Percentiles rank a stretch among this genome's conserved stretches.
Evolutionary conservation across 345 rosid genomes (phyloP).

Genomic region (Carallia brachiata): DNA sequence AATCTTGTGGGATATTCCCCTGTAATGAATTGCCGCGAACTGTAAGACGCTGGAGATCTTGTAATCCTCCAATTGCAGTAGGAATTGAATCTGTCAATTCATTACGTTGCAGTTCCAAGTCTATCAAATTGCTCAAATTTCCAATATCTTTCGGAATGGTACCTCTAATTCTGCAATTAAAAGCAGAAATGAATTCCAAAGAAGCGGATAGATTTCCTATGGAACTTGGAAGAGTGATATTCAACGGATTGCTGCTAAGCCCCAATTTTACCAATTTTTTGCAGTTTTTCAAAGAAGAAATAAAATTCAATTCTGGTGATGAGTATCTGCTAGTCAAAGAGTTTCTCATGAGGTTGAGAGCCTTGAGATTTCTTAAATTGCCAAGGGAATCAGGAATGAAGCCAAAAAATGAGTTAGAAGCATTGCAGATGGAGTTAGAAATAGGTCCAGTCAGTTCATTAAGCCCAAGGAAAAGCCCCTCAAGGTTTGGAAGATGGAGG

Average conservation of each 20-base stretch:
- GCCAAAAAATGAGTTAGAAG: constrained; percentile 31
- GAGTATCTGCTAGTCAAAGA: constrained; percentile 1
- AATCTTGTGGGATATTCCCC: background rate
- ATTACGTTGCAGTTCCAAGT: background rate
- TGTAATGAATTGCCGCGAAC: background rate
- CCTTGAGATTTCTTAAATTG: constrained; percentile 7
- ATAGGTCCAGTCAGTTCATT: constrained; percentile 18
- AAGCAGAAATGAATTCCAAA: background rate
- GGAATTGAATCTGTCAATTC: constrained; percentile 11
- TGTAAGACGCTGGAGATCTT: background rate
- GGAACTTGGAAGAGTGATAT: constrained; percentile 7
- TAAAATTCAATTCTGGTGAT: constrained; percentile 5
- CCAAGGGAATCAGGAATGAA: constrained; percentile 16
- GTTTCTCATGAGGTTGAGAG: constrained; percentile 6
- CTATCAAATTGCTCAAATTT: background rate
- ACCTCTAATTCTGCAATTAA: constrained; percentile 16
- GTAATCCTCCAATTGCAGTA: background rate
- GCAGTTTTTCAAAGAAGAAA: constrained; percentile 22
- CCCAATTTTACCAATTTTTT: background rate
- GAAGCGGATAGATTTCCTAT: constrained; percentile 8
- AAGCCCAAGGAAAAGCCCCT: background rate
- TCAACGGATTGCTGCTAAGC: background rate
- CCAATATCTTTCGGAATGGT: constrained; percentile 3
- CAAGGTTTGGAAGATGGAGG: constrained; percentile 22
- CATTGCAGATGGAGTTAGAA: constrained; percentile 22